Conservation (phyloP, 139 green algal species). For the Chlorella sp. region DNA sequence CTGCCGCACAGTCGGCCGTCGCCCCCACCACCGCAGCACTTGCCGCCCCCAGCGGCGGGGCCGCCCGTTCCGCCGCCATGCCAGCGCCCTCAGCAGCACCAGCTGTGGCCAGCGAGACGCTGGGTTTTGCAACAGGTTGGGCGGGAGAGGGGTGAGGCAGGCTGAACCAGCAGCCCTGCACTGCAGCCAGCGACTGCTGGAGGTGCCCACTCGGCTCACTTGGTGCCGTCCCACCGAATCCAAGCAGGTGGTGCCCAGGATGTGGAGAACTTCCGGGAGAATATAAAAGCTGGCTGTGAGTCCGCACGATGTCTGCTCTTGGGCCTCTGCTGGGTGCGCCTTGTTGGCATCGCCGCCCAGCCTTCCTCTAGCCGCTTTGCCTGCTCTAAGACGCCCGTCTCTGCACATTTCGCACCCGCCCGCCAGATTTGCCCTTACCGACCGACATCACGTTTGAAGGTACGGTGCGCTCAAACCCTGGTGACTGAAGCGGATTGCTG, state of each 20-base stretch:
- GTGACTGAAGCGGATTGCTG: too few species aligned
- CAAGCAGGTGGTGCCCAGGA: conserved; percentile 29
- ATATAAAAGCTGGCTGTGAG: conserved; percentile 14
- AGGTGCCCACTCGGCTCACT: not conserved
- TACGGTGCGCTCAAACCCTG: too few species aligned
- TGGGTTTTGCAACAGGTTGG: not conserved
- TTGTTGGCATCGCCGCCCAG: too few species aligned
- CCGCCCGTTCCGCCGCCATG: not conserved
- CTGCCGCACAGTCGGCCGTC: not conserved
- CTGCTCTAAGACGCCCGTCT: too few species aligned
- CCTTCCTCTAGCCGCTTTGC: too few species aligned
- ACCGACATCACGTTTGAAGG: conserved; percentile 23
- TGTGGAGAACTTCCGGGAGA: conserved; percentile 32
- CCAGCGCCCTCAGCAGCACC: not conserved
- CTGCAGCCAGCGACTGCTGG: not conserved
- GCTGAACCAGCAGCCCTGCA: too few species aligned
- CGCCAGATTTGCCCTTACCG: conserved; percentile 22
- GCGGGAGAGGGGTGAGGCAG: too few species aligned
- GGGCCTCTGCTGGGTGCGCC: too few species aligned
- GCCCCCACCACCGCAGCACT: too few species aligned
- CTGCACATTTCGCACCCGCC: too few species aligned
- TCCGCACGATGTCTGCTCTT: too few species aligned
- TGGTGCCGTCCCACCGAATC: not conserved
- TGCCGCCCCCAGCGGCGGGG: not conserved
- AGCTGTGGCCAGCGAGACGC: not conserved